phyloP scores from a whole-genome alignment of 192 early-diverging fungal genomes.

The Martensiomyces pterosporus region DNA sequence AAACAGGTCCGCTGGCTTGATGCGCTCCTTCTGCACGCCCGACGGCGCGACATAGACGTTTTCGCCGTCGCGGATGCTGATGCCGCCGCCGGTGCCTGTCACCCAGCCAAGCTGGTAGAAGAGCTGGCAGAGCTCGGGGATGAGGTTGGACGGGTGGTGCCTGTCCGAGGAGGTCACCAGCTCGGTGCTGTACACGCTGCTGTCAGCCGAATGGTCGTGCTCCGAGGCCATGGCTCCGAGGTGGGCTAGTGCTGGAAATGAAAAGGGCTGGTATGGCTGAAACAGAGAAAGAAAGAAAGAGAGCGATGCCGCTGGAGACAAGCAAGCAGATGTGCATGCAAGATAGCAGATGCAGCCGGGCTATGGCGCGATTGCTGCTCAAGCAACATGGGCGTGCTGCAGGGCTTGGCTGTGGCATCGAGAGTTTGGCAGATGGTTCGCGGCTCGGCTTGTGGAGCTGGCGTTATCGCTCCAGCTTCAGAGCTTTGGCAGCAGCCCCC shows the following conservation, averaged over 20 bases:
- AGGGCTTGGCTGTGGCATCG: too few relatives aligned
- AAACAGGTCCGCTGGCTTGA: conserved; percentile 79
- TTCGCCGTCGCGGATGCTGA: conserved; percentile 72
- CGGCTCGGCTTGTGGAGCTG: too few relatives aligned
- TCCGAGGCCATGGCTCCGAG: background rate
- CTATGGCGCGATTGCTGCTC: too few relatives aligned
- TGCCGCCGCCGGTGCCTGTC: conserved; percentile 92
- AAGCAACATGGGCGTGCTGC: too few relatives aligned
- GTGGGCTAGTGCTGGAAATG: too few relatives aligned
- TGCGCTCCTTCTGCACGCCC: conserved; percentile 95
- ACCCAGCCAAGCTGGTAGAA: conserved; percentile 94
- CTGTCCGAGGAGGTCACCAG: conserved; percentile 57
- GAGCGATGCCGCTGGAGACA: background rate
- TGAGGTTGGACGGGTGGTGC: conserved; percentile 76
- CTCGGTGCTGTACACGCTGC: conserved; percentile 19
- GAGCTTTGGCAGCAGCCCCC: too few relatives aligned
- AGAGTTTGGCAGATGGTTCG: too few relatives aligned
- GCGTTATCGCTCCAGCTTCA: too few relatives aligned
- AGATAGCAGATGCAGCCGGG: too few relatives aligned
- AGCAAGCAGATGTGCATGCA: too few relatives aligned
- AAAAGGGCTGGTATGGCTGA: too few relatives aligned
- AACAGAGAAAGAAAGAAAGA: background rate
- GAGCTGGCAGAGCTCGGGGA: conserved; percentile 84
- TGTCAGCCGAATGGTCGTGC: too few relatives aligned
- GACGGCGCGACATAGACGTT: conserved; percentile 84